Percentiles rank a stretch among this genome's conserved stretches.
Evolutionary conservation across 208 protist species (phyloP).

Genomic region (Leishmania guyanensis): DNA sequence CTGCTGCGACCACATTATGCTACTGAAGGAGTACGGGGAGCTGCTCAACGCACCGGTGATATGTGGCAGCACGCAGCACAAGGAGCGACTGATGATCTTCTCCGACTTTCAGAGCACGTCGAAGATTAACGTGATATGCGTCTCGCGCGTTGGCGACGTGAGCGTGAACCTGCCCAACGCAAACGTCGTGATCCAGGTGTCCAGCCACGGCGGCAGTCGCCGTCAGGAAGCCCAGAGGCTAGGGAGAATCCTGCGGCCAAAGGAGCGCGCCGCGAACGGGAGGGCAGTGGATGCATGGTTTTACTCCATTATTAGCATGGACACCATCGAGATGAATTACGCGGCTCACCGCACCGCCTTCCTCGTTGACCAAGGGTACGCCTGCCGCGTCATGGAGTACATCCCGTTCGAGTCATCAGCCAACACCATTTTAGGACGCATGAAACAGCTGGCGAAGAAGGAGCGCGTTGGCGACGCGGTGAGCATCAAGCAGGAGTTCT

Average conservation of each 20-base stretch:
- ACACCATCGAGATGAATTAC: conserved; percentile 98
- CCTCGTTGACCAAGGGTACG: conserved; percentile 96
- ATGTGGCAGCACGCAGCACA: conserved; percentile 92
- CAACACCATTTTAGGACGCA: background rate
- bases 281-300: conserved; percentile 98
- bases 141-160: conserved; percentile 97
- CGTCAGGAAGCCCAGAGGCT: conserved; percentile 97
- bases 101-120: conserved; percentile 93
- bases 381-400: conserved; percentile 83
- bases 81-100: conserved; percentile 94
- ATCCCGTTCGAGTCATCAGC: conserved; percentile 22
- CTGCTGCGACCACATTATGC: conserved; percentile 98
- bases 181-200: conserved; percentile 99
- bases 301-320: conserved; percentile 97
- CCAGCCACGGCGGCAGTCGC: conserved; percentile 95
- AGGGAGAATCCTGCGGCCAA: conserved; percentile 95
- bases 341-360: conserved; percentile 98
- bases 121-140: conserved; percentile 95
- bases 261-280: conserved; percentile 76
- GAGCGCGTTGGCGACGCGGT: conserved; percentile 59
- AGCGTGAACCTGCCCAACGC: conserved; percentile 99
- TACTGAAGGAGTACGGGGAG: conserved; percentile 95
- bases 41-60: conserved; percentile 92
- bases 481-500: conserved; percentile 77
- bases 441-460: conserved; percentile 25